Base-by-base conservation (phyloP, 495 filamentous ascomycete species). In the Xylaria venustula region DNA sequence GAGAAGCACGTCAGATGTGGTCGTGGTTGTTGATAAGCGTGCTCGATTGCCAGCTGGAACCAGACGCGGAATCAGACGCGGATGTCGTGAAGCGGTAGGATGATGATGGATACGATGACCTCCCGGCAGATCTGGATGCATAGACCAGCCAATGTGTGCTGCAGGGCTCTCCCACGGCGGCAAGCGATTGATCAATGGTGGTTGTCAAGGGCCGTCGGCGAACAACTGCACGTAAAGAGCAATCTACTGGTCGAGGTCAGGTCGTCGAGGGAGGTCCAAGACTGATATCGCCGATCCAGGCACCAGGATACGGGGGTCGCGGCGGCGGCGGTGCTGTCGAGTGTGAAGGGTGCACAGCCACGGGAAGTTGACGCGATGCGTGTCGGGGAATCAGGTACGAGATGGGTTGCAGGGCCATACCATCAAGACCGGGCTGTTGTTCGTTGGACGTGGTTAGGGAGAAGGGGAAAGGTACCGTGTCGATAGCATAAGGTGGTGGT, bases 321-420 rank as follows among this genome's bases (percentile, higher is more conserved):
- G 47, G 36, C 26, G 57, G 49, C 22, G 57, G 49, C 20, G 37
- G 36, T 26, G 30, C 30, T 5, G 30, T 11, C 5, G 30, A 5
- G 40, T 15, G 37, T 28, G 45, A 23, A 22, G 15, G 48, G 36
- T 36, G 40, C 58, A 37, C 58, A 54, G 45, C 36, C 28, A 23
- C 30, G 49, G 41, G 42, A 47, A 37, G 37, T 19, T 49, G 58
- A 53, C 26, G 28, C 49, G 50, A 60, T 40, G 42, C 41, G 50
- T 44, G 47, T 53, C 44, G 56, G 56, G 25, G 23, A 37, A 48
- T 40, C 26, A 17, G 32, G 26, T 19, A 22, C 4, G 50, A 25
- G 50, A 54, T 11, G 42, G 50, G 12, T 15, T 48, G 58, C 49
- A 47, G 57, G 47, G 47, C 57, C 57, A 60, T 60, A 41, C 58